Evolutionary conservation across 495 filamentous ascomycete genomes (phyloP).

Genomic region (Glonium stellatum): DNA sequence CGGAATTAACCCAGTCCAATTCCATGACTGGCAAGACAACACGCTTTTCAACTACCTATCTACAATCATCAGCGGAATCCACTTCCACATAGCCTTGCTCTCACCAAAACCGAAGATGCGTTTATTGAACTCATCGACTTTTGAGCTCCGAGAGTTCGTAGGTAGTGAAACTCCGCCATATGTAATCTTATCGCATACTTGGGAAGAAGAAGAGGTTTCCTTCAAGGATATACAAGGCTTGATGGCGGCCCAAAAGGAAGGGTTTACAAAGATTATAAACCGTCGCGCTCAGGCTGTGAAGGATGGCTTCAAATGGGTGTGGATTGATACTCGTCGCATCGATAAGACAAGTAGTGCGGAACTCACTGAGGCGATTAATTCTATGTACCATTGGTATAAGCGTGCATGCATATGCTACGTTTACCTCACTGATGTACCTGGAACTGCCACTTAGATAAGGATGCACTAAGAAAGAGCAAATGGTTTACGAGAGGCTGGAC

Average conservation of each 20-base stretch:
- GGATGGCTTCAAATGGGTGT: background rate
- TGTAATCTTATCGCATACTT: slow-evolving; percentile 2
- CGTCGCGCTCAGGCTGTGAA: background rate
- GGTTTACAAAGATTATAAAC: background rate
- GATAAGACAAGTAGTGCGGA: slow-evolving; percentile 17
- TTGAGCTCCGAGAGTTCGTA: background rate
- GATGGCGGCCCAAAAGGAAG: background rate
- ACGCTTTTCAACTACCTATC: background rate
- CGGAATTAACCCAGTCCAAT: background rate
- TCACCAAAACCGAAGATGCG: too few species aligned
- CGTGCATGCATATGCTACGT: background rate
- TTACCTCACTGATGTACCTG: slow-evolving; percentile 2
- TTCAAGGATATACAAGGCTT: background rate
- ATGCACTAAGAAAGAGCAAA: background rate
- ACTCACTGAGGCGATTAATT: slow-evolving; percentile 1
- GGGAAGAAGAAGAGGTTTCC: slow-evolving; percentile 5
- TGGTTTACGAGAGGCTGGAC: slow-evolving; percentile 27
- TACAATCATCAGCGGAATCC: background rate
- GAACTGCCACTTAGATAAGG: too few species aligned
- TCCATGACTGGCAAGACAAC: background rate
- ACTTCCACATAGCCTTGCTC: background rate
- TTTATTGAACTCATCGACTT: background rate
- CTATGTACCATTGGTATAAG: slow-evolving; percentile 1
- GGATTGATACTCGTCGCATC: slow-evolving; percentile 20
- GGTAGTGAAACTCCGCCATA: background rate